Evolutionary conservation across 164 flowering plant genomes (phyloP), one percentile per base, ranked within the genome.

Genomic region (Macadamia integrifolia): DNA sequence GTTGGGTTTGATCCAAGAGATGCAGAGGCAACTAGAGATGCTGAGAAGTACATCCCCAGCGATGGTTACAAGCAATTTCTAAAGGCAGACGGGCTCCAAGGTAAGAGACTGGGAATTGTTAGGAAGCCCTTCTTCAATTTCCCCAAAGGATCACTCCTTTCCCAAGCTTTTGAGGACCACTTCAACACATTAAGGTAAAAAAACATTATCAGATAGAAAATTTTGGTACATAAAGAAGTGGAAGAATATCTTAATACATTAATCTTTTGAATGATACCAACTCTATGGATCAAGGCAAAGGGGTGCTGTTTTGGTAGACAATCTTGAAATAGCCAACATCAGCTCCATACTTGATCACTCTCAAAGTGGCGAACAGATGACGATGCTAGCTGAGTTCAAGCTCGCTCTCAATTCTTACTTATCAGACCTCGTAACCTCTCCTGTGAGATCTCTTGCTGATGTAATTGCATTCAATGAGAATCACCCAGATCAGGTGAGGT

Each of bases 61-160:
- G 88, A 84, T 55, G 92, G 96, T 13, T 89, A 87, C 53, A 65
- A 49, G 14, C 85, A 82, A 48, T 85, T 79, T 59, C 85, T 87
- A 11, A 83, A 78, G 10, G 46, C 9, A 4, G 66, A 85, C 74
- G 88, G 95, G 29, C 84, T 89, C 15, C 60, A 23, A 60, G 86
- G 86, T 9, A 87, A 85, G 80, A 80, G 88, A 74, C 9, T 87
- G 46, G 95, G 88, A 1, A 66, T 72, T 9, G 82, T 85, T 8
- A 79, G 86, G 52, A 57, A 29, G 63, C 78, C 17, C 58, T 77
- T 67, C 69, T 77, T 62, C 62, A 64, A 5, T 5, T 53, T 29
- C 62, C 42, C 48, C 32, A 65, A 59, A 12, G 74, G 63, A 0
- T 50, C 78, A 0, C 43, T n/a, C 11, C 29, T 9, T 1, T 9